These are phyloP conservation scores for Ochetophila trinervis DNA, from an alignment of 306 rosid genomes.

Conservation along the genomic window DNA sequence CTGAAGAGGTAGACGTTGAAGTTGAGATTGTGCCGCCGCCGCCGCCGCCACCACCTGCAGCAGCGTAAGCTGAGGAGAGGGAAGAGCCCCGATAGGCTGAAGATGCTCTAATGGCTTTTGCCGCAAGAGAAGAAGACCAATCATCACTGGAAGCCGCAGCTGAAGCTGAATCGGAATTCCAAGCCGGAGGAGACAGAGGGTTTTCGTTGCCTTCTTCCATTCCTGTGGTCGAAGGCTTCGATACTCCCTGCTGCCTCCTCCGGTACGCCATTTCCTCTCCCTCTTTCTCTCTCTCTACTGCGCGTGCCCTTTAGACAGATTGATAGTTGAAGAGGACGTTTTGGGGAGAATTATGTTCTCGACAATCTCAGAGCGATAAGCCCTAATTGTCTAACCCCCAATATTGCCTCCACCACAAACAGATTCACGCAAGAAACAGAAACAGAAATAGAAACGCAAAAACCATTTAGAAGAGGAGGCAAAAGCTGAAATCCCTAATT, in stretches of 20 bases:
- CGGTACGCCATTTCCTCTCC: slow-evolving; percentile 57
- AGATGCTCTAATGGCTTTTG: slow-evolving; percentile 89
- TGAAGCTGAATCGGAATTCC: background rate
- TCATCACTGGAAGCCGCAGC: slow-evolving; percentile 12
- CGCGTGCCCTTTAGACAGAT: background rate
- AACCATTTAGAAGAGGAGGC: background rate
- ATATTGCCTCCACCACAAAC: background rate
- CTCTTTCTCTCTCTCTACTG: background rate
- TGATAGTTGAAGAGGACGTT: background rate
- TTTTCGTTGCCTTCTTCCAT: slow-evolving; percentile 31
- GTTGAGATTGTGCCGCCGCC: background rate
- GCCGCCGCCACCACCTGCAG: slow-evolving; percentile 29
- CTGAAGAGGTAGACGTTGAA: slow-evolving; percentile 32
- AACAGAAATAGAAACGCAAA: background rate
- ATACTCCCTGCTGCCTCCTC: slow-evolving; percentile 54
- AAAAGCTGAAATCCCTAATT: background rate
- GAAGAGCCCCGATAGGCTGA: slow-evolving; percentile 88
- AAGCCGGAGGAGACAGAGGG: slow-evolving; percentile 25
- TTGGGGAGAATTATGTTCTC: background rate
- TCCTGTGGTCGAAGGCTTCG: slow-evolving; percentile 24
- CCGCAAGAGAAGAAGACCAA: slow-evolving; percentile 66
- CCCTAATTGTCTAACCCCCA: slow-evolving; percentile 6
- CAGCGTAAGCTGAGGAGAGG: slow-evolving; percentile 78
- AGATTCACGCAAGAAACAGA: background rate
- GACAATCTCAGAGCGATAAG: background rate